Evolutionary conservation across 1,284 basidiomycete species (phyloP), one percentile per base, ranked within the genome.

Genomic region (Microbotryomycetes sp.): DNA sequence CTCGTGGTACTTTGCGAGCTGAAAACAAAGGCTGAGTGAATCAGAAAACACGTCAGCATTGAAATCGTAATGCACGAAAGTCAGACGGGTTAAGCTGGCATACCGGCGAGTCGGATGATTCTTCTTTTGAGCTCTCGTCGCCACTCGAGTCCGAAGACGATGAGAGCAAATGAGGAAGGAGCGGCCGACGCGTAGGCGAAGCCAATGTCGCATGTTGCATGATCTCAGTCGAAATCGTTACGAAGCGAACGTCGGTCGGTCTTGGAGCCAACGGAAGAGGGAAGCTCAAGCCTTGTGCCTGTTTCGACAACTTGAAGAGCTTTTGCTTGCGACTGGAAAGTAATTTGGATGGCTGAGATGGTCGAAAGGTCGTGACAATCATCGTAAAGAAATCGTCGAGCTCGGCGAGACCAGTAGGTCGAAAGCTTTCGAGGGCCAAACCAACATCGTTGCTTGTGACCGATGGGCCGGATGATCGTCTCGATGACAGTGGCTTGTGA

Each of bases 381-480:
- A 66, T 50, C 22, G 62, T 68, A 52, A 68, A 68, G 25, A 62
- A 48, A 53, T 68, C 67, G 45, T 61, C 57, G 3, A 60, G 54
- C n/a, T 31, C 42, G 1, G 52, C 47, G 6, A 42, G 36, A 25
- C 31, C 28, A 3, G 62, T 56, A 15, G 46, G 47, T 19, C 32
- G 49, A 15, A 66, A 22, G 7, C 49, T 46, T 2, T 12, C 26
- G 6, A 65, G 46, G 7, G 64, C 59, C 22, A 58, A 59, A n/a
- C n/a, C n/a, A 15, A 31, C 48, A 4, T 25, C 25, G 16, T 22
- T 36, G 6, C 26, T 26, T 31, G 23, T 30, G 49, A 48, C 26
- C 6, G 25, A 26, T n/a, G 46, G 48, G 16, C 31, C 46, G 29
- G 25, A 31, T 15, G 9, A 9, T 32, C 30, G 12, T 23, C 7